These are phyloP conservation scores for Athelia psychrophila DNA, from an alignment of 1,284 basidiomycete genomes.

Conservation along the genomic window DNA sequence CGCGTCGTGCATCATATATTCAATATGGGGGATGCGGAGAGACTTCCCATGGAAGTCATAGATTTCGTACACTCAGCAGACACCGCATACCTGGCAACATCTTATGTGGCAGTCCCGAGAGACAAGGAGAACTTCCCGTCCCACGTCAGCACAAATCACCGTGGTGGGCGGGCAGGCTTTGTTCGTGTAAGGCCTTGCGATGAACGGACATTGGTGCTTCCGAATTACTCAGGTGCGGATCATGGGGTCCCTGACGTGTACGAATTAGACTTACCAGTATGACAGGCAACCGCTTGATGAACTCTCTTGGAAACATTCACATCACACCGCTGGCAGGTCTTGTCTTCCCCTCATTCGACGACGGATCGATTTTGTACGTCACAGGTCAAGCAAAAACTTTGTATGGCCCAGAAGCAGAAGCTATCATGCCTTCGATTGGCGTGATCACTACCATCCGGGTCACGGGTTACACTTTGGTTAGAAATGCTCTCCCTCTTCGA, in stretches of 20 bases:
- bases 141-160: slow-evolving; percentile 63
- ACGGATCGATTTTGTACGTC: slow-evolving; percentile 58
- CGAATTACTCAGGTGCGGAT: slow-evolving; percentile 56
- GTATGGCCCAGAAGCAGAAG: slow-evolving; percentile 42
- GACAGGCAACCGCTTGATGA: slow-evolving; percentile 57
- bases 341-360: slow-evolving; percentile 50
- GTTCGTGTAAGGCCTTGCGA: slow-evolving; percentile 53
- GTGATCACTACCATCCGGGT: slow-evolving; percentile 45
- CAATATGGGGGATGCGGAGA: slow-evolving; percentile 31
- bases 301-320: slow-evolving; percentile 63
- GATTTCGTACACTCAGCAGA: slow-evolving; percentile 46
- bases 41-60: slow-evolving; percentile 47
- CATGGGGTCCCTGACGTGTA: neutral
- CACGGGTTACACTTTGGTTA: slow-evolving; percentile 52
- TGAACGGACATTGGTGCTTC: slow-evolving; percentile 52
- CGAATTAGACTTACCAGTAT: neutral
- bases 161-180: slow-evolving; percentile 58
- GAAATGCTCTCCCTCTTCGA: slow-evolving; percentile 52
- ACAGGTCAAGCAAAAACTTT: slow-evolving; percentile 55
- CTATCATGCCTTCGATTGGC: slow-evolving; percentile 55
- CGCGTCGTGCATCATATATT: slow-evolving; percentile 31
- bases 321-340: slow-evolving; percentile 51
- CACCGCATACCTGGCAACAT: slow-evolving; percentile 54
- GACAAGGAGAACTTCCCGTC: slow-evolving; percentile 42
- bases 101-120: slow-evolving; percentile 37